A percentile compares a stretch with the other conserved stretches of the same genome.
phyloP scores from a whole-genome alignment of 768 basidiomycete genomes.

The Russula earlei region DNA sequence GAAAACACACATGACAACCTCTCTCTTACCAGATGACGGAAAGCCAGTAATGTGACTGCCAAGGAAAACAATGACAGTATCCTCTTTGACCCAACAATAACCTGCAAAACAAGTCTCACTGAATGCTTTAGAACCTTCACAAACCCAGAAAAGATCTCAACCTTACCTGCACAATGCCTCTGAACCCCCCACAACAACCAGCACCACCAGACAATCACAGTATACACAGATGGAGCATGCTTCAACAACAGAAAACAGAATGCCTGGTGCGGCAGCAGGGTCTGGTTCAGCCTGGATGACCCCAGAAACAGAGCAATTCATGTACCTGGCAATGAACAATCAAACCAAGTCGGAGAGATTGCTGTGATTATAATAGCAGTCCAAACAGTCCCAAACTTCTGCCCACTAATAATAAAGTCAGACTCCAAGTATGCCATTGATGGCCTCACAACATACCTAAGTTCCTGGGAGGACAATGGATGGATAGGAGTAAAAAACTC shows the following conservation, averaged over 20 bases:
- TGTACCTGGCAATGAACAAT: background rate
- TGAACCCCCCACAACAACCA: no score
- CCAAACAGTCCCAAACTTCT: background rate
- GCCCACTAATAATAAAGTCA: slow-evolving; percentile 1
- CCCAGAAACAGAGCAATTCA: background rate
- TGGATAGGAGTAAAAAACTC: slow-evolving; percentile 22
- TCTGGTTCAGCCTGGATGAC: no score
- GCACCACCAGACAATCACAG: no score
- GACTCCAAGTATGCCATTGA: slow-evolving; percentile 22
- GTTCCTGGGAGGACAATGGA: slow-evolving; percentile 24
- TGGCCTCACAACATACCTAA: background rate
- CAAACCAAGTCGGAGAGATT: background rate
- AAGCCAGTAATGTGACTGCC: background rate
- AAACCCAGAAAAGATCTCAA: background rate
- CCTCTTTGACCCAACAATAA: background rate
- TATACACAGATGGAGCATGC: no score
- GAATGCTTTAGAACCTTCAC: background rate
- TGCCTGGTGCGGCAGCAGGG: no score
- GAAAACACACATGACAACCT: background rate
- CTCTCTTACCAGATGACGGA: background rate
- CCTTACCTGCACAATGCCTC: background rate
- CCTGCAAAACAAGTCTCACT: background rate
- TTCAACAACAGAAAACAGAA: no score
- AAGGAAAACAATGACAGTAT: background rate
- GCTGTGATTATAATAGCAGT: background rate